Evolutionary conservation across 495 filamentous ascomycete genomes (phyloP), one percentile per base, ranked within the genome.

Genomic region (Xylaria flabelliformis): DNA sequence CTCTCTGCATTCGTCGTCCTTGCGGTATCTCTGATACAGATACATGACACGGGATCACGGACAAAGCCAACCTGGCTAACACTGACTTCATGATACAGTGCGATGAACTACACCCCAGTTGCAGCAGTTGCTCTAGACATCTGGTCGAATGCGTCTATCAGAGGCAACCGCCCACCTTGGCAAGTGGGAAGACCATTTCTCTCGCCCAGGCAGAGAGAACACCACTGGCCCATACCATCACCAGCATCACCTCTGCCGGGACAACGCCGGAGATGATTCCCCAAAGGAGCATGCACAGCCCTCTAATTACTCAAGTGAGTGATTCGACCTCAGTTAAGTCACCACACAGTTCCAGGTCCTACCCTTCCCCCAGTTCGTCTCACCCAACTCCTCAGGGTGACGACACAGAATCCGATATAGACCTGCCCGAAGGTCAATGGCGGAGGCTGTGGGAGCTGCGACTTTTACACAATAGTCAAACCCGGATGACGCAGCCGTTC

Each of bases 71-170:
- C 15, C 21, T 7, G 36, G 70, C 79, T 79, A 67, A 79, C 73
- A 36, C 55, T 21, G 64, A 36, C 50, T 24, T 64, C 69, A 19
- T 56, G 46, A 21, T 39, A 39, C 51, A 84, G 82, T 84, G 82
- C 74, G 80, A 84, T 56, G 82, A 84, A 55, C 42, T 67, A 46
- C 79, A 77, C 29, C 82, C 82, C 2, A 76, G 74, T 34, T 83
- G 82, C 44, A 74, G 77, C 26, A 77, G 74, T n/a, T 84, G 82
- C 73, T 79, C 75, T 24, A 82, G 80, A 53, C 78, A 84, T 72
- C 64, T 73, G 56, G 80, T 84, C 3, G 70, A 78, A 41, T 84
- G 82, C 59, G 71, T 77, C 15, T 84, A 84, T 69, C 71, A 50
- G 71, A 74, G 34, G n/a, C 68, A 59, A 46, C 17, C 15, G 63